phyloP scores from a whole-genome alignment of 1,284 basidiomycete species.

The Trichosporon faecale region DNA sequence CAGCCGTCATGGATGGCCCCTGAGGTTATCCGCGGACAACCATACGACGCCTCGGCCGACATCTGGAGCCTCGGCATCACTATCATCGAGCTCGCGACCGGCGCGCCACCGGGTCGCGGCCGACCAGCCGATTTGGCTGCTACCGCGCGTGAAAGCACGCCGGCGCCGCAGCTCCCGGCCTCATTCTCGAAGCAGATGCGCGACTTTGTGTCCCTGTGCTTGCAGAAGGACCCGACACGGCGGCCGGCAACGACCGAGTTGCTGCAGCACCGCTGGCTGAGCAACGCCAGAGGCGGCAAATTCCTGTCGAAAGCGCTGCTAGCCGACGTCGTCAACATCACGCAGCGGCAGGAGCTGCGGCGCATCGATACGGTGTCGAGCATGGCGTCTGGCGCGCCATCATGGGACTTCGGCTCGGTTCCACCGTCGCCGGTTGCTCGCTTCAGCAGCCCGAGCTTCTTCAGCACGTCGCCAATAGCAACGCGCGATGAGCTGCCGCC shows the following conservation, averaged over 20 bases:
- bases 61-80: slow-evolving; percentile 96
- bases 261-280: slow-evolving; percentile 39
- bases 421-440: slow-evolving; percentile 32
- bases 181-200: slow-evolving; percentile 70
- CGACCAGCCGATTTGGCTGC: slow-evolving; percentile 16
- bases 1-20: slow-evolving; percentile 96
- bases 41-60: slow-evolving; percentile 92
- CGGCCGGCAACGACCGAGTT: slow-evolving; percentile 31
- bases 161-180: slow-evolving; percentile 12
- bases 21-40: slow-evolving; percentile 78
- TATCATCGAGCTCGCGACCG: slow-evolving; percentile 34
- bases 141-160: slow-evolving; percentile 12
- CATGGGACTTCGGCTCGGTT: slow-evolving; percentile 45
- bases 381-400: slow-evolving; percentile 34
- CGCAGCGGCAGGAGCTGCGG: slow-evolving; percentile 42
- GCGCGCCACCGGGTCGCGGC: slow-evolving; percentile 29
- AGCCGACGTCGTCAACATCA: slow-evolving; percentile 32
- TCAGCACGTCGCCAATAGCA: slow-evolving; percentile 12
- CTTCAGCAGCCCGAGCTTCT: slow-evolving; percentile 16
- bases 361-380: slow-evolving; percentile 39
- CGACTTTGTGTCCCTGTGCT: slow-evolving; percentile 79
- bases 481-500: slow-evolving; percentile 1
- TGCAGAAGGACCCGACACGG: slow-evolving; percentile 74
- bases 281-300: slow-evolving; percentile 31
- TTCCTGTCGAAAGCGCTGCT: slow-evolving; percentile 41